phyloP scores from a whole-genome alignment of 345 rosid species.

The Excoecaria cochinchinensis region DNA sequence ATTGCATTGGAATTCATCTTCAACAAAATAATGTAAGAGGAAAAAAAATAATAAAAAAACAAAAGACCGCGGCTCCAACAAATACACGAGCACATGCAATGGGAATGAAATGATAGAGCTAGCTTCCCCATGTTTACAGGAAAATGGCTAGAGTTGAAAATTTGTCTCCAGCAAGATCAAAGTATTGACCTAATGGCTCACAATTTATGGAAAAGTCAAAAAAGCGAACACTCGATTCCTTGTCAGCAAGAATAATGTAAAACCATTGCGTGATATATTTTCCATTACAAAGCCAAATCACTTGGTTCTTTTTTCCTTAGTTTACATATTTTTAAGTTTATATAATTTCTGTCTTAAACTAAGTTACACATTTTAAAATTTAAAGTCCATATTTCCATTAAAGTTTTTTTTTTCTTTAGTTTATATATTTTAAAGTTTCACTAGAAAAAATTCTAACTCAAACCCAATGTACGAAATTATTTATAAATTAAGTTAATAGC shows the following conservation, averaged over 20 bases:
- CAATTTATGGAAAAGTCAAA: too few relatives aligned
- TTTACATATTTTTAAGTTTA: neutral
- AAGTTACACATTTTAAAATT: too few relatives aligned
- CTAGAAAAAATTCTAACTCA: too few relatives aligned
- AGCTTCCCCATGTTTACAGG: conserved; percentile 17
- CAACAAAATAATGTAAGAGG: conserved; percentile 10
- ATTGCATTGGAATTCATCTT: neutral
- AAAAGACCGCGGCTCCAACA: neutral
- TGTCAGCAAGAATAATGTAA: neutral
- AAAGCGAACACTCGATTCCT: neutral
- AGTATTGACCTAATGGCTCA: too few relatives aligned
- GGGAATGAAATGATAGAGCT: conserved; percentile 17
- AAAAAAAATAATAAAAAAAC: neutral
- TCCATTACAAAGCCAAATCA: neutral
- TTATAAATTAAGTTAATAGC: too few relatives aligned
- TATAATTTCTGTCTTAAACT: too few relatives aligned
- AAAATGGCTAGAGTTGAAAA: neutral
- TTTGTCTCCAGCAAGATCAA: neutral
- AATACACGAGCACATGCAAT: conserved; percentile 18
- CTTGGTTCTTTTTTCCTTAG: neutral
- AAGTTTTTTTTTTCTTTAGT: too few relatives aligned
- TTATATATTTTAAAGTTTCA: too few relatives aligned
- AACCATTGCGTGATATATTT: neutral
- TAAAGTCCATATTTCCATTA: too few relatives aligned
- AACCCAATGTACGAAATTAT: too few relatives aligned